Base-by-base conservation (phyloP, 148 eudicot genomes). In the Fagopyrum esculentum region DNA sequence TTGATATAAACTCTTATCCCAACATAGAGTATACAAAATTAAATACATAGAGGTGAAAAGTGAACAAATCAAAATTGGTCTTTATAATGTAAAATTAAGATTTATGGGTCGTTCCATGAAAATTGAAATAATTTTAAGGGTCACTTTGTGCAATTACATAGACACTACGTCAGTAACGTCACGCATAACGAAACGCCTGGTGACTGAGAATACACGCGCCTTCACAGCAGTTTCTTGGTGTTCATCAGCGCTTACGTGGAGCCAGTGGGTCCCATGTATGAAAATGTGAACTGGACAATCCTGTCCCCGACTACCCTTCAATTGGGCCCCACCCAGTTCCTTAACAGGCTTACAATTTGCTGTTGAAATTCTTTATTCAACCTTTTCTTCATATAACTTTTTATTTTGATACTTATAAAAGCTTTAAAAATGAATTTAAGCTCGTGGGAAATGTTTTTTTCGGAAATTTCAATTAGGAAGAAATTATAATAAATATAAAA, bases 361-460 rank as follows among this genome's bases (percentile, higher is more conserved):
- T 6, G 8, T 0, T 19, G 64, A 60, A 35, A 19, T 66, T 66
- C 6, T 40, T 40, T 40, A 26, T 40, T 22, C 17, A 0, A 2
- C 10, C 6, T 11, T 63, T 13, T 16, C 4, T 61, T 29, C 6
- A 17, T 61, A 29, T 16, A 12, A 30, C 64, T 57, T 63, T 63
- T 3, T 29, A 30, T 11, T 63, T 63, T 63, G 40, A 35, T 35
- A 35, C 40, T 35, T 35, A 0, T 35, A 35, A 35, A 63, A 30
- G 9, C 1, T 9, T 9, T 26, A 10, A 10, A 29, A 10, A 6
- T 10, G 15, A 30, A 44, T 9, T 29, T 30, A 63, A 63, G 44
- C 45, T 63, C 69, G 45, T 63, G 69, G 69, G 11, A 63, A 63
- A 63, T 30, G 9, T 63, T 40, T 22, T 60, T 60, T 60, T 56